Conservation (phyloP, 495 filamentous ascomycete genomes). For the Aspergillus egyptiacus region DNA sequence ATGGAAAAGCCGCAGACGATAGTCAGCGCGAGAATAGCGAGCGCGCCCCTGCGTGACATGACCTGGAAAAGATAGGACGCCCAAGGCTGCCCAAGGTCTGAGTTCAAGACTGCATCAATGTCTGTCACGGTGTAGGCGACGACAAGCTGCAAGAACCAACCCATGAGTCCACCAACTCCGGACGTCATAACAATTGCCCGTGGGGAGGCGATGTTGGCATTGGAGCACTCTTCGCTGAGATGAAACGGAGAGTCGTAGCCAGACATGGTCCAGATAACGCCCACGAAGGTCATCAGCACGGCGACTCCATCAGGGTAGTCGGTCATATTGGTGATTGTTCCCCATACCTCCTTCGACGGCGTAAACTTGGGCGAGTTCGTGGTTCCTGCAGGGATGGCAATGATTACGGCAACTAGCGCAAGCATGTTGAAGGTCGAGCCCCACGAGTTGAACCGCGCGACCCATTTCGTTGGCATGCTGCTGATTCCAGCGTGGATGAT, state of each 20-base stretch:
- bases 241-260: slow-evolving; percentile 75
- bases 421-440: slow-evolving; percentile 72
- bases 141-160: slow-evolving; percentile 71
- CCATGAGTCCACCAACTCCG: slow-evolving; percentile 59
- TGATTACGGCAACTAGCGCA: slow-evolving; percentile 59
- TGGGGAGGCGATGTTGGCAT: slow-evolving; percentile 68
- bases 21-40: slow-evolving; percentile 62
- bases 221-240: slow-evolving; percentile 70
- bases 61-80: slow-evolving; percentile 69
- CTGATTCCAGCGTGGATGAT: slow-evolving; percentile 64
- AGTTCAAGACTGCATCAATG: slow-evolving; percentile 54
- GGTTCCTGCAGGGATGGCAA: slow-evolving; percentile 62
- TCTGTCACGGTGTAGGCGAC: slow-evolving; percentile 76
- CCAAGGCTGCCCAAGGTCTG: slow-evolving; percentile 68
- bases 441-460: slow-evolving; percentile 69
- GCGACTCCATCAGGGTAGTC: slow-evolving; percentile 67
- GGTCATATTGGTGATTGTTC: slow-evolving; percentile 61
- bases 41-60: slow-evolving; percentile 57
- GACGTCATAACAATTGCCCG: slow-evolving; percentile 73
- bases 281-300: slow-evolving; percentile 70
- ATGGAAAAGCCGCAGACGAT: slow-evolving; percentile 74
- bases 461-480: slow-evolving; percentile 68
- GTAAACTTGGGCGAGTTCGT: slow-evolving; percentile 58
- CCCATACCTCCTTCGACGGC: slow-evolving; percentile 59
- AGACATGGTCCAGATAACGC: slow-evolving; percentile 59